phyloP scores from a whole-genome alignment of 2,329 filamentous ascomycete species.

The Neonectria magnoliae region DNA sequence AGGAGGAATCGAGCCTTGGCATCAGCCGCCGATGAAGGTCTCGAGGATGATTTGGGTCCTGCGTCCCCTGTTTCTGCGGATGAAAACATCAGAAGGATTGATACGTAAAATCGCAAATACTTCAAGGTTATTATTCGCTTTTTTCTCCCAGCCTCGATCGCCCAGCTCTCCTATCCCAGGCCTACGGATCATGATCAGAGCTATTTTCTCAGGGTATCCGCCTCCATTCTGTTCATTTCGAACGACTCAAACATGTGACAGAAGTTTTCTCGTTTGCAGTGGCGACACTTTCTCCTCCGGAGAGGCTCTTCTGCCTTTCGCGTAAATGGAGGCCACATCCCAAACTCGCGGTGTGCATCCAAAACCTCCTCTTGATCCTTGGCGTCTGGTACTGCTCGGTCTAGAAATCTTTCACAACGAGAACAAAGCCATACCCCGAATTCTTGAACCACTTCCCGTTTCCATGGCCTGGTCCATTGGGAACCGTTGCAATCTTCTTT shows the following conservation, averaged over 20 bases:
- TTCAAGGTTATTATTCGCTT: neutral
- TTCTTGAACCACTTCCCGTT: slow-evolving; percentile 2
- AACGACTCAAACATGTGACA: slow-evolving; percentile 9
- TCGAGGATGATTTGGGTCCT: slow-evolving; percentile 14
- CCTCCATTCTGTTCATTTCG: neutral
- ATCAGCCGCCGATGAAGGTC: slow-evolving; percentile 22
- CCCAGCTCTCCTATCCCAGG: neutral
- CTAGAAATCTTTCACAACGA: slow-evolving; percentile 24
- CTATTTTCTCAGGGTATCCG: neutral
- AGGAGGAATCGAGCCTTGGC: slow-evolving; percentile 31
- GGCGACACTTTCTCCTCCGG: slow-evolving; percentile 23
- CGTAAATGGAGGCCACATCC: slow-evolving; percentile 26
- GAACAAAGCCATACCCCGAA: slow-evolving; percentile 34
- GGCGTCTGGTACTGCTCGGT: neutral
- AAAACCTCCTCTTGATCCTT: neutral
- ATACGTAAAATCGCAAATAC: neutral
- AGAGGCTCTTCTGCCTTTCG: slow-evolving; percentile 13
- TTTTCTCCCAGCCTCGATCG: neutral
- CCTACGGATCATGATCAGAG: neutral
- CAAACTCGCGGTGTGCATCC: neutral
- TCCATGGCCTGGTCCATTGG: slow-evolving; percentile 26
- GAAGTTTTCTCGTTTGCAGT: slow-evolving; percentile 25
- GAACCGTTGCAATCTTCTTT: neutral
- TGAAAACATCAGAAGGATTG: neutral
- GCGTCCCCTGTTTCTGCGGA: slow-evolving; percentile 5